Conservation (phyloP, 2,329 filamentous ascomycete genomes). For the Colletotrichum kahawae region DNA sequence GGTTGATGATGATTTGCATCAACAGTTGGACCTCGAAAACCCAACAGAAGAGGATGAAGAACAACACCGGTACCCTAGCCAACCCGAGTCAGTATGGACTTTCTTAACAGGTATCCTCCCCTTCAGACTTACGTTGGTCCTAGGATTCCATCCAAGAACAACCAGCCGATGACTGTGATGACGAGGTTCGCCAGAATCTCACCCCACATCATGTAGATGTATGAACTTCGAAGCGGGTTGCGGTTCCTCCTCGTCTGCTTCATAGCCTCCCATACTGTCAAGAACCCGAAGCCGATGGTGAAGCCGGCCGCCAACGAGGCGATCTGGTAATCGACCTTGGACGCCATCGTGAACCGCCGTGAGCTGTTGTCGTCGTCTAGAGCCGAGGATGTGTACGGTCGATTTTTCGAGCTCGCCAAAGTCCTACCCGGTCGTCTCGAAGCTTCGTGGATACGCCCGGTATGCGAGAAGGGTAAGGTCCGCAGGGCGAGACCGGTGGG, state of each 20-base stretch:
- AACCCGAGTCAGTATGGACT: not conserved
- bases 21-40: constrained; percentile 53
- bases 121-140: constrained; percentile 28
- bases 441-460: not conserved
- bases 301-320: constrained; percentile 36
- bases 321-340: constrained; percentile 30
- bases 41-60: constrained; percentile 45
- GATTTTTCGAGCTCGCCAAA: not conserved
- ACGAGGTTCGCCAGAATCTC: constrained; percentile 44
- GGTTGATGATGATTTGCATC: constrained; percentile 61
- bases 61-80: constrained; percentile 35
- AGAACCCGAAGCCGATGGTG: constrained; percentile 45
- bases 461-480: not conserved
- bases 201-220: constrained; percentile 52
- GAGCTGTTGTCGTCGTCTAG: not conserved
- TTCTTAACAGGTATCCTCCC: not conserved
- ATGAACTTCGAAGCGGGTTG: constrained; percentile 36
- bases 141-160: constrained; percentile 41
- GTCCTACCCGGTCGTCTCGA: not conserved
- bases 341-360: constrained; percentile 10
- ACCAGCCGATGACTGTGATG: constrained; percentile 43
- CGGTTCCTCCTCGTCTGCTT: constrained; percentile 45
- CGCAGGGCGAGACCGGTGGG: not conserved
- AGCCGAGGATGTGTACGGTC: not conserved
- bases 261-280: constrained; percentile 44